Conservation (phyloP, 352 stramenopile genomes). For the Globisporangium heterothallicum region DNA sequence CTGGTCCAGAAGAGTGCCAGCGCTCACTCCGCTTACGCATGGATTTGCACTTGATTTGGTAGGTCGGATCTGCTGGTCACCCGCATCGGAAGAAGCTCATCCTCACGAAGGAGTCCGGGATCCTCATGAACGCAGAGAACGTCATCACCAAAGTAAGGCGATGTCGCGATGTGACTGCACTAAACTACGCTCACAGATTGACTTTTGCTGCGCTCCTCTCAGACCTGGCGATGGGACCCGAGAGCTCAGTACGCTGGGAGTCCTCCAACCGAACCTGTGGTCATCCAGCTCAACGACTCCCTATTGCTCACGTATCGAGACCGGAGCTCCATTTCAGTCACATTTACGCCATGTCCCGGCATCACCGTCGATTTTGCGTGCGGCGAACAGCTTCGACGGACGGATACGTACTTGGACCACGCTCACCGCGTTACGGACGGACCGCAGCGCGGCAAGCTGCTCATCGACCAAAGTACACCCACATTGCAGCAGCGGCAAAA, state of each 20-base stretch:
- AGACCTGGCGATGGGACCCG: slow-evolving; percentile 62
- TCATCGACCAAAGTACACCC: slow-evolving; percentile 46
- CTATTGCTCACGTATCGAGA: slow-evolving; percentile 68
- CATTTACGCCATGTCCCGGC: slow-evolving; percentile 52
- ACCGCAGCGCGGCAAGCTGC: slow-evolving; percentile 43
- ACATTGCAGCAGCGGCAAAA: slow-evolving; percentile 71
- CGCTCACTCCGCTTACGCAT: no score
- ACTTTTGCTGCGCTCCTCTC: not conserved
- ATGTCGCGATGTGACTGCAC: no score
- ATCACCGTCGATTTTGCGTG: slow-evolving; percentile 63
- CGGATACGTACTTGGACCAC: slow-evolving; percentile 66
- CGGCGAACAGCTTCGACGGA: slow-evolving; percentile 61
- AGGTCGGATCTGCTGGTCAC: slow-evolving; percentile 55
- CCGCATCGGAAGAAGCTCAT: slow-evolving; percentile 55
- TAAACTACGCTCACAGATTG: no score
- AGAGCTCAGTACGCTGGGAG: slow-evolving; percentile 60
- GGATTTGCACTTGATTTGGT: not conserved
- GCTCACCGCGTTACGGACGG: slow-evolving; percentile 31
- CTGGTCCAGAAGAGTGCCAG: no score
- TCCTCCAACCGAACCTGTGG: slow-evolving; percentile 46
- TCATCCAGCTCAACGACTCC: slow-evolving; percentile 69
- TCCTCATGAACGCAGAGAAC: slow-evolving; percentile 44
- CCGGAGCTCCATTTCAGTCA: slow-evolving; percentile 54
- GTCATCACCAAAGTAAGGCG: slow-evolving; percentile 43
- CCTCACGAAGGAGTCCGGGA: slow-evolving; percentile 57